Conservation (phyloP, 2,329 filamentous ascomycete species). For the Penicillium sclerotiorum region DNA sequence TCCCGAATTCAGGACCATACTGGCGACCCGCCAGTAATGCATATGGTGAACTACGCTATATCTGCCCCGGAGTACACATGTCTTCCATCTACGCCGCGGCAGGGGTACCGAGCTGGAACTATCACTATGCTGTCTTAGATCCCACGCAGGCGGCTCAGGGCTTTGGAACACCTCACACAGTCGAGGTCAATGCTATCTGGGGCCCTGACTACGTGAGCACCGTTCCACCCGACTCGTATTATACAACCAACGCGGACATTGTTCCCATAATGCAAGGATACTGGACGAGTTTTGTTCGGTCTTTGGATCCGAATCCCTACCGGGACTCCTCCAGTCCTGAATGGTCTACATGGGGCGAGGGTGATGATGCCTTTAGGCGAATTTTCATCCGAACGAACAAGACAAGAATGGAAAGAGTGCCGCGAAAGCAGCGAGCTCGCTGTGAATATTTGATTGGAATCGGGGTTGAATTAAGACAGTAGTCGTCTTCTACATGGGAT, state of each 20-base stretch:
- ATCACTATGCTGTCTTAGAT: slow-evolving; percentile 70
- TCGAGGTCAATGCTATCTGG: slow-evolving; percentile 69
- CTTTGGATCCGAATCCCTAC: slow-evolving; percentile 65
- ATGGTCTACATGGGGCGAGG: slow-evolving; percentile 53
- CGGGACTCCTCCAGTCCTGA: slow-evolving; percentile 50
- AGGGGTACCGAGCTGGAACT: slow-evolving; percentile 60
- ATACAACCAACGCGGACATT: slow-evolving; percentile 58
- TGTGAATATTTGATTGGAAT: slow-evolving; percentile 56
- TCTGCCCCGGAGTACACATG: slow-evolving; percentile 63
- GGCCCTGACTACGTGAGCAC: slow-evolving; percentile 60
- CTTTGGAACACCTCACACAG: slow-evolving; percentile 67
- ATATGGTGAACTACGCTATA: slow-evolving; percentile 68
- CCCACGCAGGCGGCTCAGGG: slow-evolving; percentile 55
- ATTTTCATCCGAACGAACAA: slow-evolving; percentile 50
- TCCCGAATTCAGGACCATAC: slow-evolving; percentile 54
- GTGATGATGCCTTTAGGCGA: slow-evolving; percentile 34
- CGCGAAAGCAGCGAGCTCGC: slow-evolving; percentile 41
- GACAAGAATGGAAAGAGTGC: slow-evolving; percentile 52
- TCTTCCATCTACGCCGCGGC: slow-evolving; percentile 44
- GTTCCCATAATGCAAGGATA: slow-evolving; percentile 68
- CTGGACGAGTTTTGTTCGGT: slow-evolving; percentile 73
- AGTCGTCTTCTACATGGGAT: no score
- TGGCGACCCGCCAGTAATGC: slow-evolving; percentile 62
- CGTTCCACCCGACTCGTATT: slow-evolving; percentile 59
- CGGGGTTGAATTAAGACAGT: slow-evolving; percentile 53